Evolutionary conservation across 192 early-diverging fungal genomes (phyloP), one percentile per base, ranked within the genome.

Genomic region (Rhizophagus sp.): DNA sequence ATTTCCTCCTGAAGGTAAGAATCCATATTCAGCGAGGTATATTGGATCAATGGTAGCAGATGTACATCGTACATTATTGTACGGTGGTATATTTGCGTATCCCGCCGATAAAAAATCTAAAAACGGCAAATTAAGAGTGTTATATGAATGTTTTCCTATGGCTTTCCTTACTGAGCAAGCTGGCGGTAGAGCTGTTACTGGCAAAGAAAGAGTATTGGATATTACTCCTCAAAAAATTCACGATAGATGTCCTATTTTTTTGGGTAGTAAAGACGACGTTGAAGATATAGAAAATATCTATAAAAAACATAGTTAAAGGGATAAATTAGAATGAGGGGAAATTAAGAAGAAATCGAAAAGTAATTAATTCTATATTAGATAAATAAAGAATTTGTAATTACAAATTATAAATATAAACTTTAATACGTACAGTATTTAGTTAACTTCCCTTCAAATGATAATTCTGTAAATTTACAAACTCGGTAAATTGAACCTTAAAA

Each of bases 141-240:
- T 99, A 65, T 99, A 99, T 86, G 98, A 99, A 88, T 95, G 95
- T 83, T 99, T 97, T 90, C 98, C 97, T n/a, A 99, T 99, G 98
- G 92, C 96, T 0, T 94, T 92, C 77, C 85, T 99, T 63, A 87
- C 95, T 64, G 98, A 99, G 84, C 93, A 97, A 81, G 96, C 96
- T n/a, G 98, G 98, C 62, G 98, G 98, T 67, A 94, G 92, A 80
- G 94, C 98, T 13, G 91, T 89, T 30, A 97, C 94, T 17, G 98
- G 98, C 68, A 87, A 81, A 41, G 81, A 89, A 84, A 86, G 95
- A 63, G 93, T 96, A 84, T 85, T 99, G 49, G 97, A 97, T 82
- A 84, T 97, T 25, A 88, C 93, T 65, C 98, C 98, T 62, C 87
- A 91, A 63, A 85, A 90, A 73, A 95, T 99, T 73, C 97, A 99